Evolutionary conservation across 352 stramenopile species (phyloP).

Genomic region (Globisporangium irregulare): DNA sequence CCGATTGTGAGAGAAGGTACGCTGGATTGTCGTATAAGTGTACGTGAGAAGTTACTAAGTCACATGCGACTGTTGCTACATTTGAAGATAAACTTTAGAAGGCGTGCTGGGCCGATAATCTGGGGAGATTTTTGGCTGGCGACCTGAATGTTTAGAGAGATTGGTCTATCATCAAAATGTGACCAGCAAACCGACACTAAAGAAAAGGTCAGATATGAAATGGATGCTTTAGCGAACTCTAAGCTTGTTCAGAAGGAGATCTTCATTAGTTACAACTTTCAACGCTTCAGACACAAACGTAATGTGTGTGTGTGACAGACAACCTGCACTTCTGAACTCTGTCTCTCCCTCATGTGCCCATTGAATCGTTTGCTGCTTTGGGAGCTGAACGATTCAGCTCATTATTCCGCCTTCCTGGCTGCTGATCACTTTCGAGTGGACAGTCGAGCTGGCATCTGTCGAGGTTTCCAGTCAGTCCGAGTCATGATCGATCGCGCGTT

Average conservation of each 20-base stretch:
- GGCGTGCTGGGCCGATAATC: not conserved
- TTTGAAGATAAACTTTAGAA: not conserved
- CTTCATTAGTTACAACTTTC: not conserved
- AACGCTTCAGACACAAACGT: not conserved
- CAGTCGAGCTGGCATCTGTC: not conserved
- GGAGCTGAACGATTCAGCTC: not conserved
- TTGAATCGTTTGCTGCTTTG: not conserved
- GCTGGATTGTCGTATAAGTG: not conserved
- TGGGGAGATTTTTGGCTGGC: not conserved
- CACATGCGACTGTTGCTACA: not conserved
- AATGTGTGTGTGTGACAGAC: not conserved
- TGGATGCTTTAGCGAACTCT: not conserved
- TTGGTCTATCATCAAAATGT: not conserved
- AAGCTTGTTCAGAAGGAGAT: not conserved
- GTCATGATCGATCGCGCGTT: not conserved
- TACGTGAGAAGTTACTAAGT: not conserved
- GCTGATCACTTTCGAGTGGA: not conserved
- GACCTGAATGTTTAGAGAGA: not conserved
- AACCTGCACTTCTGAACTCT: not conserved
- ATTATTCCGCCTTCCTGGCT: not conserved
- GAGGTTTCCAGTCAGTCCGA: not conserved
- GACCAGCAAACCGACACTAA: not conserved
- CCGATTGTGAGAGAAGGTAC: not conserved
- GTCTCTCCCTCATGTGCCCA: not conserved
- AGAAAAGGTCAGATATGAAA: not conserved